Base-by-base conservation (phyloP, 2,329 filamentous ascomycete genomes). In the Daldinia sp. region DNA sequence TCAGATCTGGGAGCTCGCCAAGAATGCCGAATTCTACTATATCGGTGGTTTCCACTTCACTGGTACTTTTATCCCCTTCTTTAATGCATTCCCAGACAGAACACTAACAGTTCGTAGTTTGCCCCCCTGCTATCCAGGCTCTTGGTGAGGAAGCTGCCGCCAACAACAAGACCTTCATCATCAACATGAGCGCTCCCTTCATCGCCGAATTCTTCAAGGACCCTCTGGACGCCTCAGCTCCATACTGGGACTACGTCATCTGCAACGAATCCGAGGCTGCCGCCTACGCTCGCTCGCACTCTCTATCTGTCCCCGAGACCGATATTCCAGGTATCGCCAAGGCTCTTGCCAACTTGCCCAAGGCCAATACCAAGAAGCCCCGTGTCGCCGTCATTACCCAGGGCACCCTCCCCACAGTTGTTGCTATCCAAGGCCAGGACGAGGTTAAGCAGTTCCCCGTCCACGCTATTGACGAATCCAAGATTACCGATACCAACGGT, bases 131-230 rank as follows among this genome's bases (percentile, higher is more conserved):
- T 69, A 93, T 97, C 76, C 83, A 94, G 84, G 92, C 93, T 69
- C 86, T 99, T 49, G 94, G 90, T 70, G 90, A 96, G 79, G 91
- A 98, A 81, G 94, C 95, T 61, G 94, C 93, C 35, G 82, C 85
- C 68, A 88, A 92, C 79, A 90, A 98, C 86, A 99, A 99, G 88
- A 84, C 85, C 66, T 96, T 98, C 79, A 87, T 94, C 72, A 88
- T 99, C 72, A 96, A 93, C 71, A 87, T 99, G 64, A 95, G 93
- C 52, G 95, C 95, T 6, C 95, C 95, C 63, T 99, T 99, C 84
- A 97, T 99, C 75, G 83, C 90, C 35, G 91, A 96, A 77, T 97
- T 97, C 86, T 99, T 98, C 90, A 97, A 97, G 85, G 94, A 97
- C 50, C 91, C 88, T 69, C 87, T 99, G 48, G 93, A 97, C 79